Conservation (phyloP, 805 yeast species). For the Danielia reshetovae region DNA sequence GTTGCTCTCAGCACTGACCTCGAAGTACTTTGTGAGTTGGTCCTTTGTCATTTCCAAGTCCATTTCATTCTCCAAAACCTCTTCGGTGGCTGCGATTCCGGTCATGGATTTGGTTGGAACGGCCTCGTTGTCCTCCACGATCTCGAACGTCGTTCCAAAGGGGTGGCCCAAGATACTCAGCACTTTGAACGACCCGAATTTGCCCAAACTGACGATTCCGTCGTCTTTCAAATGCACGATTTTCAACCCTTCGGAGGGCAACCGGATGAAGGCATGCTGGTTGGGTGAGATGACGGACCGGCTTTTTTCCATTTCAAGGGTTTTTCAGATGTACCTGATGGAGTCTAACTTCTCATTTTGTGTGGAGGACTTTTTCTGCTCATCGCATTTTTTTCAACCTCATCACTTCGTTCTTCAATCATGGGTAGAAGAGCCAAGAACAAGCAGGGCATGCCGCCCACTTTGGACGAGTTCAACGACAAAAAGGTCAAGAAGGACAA, state of each 20-base stretch:
- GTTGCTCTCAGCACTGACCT: conserved; percentile 55
- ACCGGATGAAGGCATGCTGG: conserved; percentile 59
- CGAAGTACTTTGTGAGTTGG: conserved; percentile 32
- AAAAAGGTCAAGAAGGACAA: conserved; percentile 22
- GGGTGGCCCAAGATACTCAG: conserved; percentile 75
- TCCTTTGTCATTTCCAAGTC: conserved; percentile 38
- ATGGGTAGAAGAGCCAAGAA: conserved; percentile 95
- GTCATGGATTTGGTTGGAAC: conserved; percentile 45
- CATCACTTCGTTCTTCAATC: conserved; percentile 5
- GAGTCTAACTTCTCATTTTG: too few species aligned
- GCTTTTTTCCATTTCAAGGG: conserved; percentile 14
- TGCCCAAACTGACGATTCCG: conserved; percentile 71
- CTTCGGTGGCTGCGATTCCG: conserved; percentile 14
- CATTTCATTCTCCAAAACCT: conserved; percentile 14
- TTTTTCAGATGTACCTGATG: too few species aligned
- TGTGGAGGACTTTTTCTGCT: conserved; percentile 16
- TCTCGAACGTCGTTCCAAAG: conserved; percentile 87
- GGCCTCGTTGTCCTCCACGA: conserved; percentile 52
- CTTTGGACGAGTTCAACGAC: conserved; percentile 69
- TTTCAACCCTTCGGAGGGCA: conserved; percentile 80
- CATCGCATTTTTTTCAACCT: conserved; percentile 15
- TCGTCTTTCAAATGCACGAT: conserved; percentile 63
- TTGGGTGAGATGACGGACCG: conserved; percentile 37
- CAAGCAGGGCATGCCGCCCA: conserved; percentile 90
- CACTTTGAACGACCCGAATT: conserved; percentile 82